A percentile compares a stretch with the other conserved stretches of the same genome.
These are phyloP conservation scores for Ustulina deusta DNA, from an alignment of 2,329 filamentous ascomycete genomes.

Conservation along the genomic window DNA sequence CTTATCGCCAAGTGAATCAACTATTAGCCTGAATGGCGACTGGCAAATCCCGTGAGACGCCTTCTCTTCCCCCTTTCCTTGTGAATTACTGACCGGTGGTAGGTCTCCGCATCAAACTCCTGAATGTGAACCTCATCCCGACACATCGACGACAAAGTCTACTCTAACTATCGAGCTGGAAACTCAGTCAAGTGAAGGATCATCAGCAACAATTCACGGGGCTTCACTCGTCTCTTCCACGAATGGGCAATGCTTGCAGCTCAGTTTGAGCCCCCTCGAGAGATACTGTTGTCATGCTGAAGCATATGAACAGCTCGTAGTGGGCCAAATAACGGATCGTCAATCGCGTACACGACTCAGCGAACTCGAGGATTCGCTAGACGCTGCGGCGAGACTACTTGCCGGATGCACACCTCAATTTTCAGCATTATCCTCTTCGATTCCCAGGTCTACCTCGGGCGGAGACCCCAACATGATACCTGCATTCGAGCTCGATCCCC, in stretches of 20 bases:
- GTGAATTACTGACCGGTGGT: slow-evolving; percentile 11
- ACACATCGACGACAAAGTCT: background rate
- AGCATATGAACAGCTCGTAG: slow-evolving; percentile 41
- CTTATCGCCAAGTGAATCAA: slow-evolving; percentile 37
- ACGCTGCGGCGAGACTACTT: background rate
- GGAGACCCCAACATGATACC: background rate
- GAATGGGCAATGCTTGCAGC: background rate
- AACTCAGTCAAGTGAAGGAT: background rate
- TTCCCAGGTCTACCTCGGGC: background rate
- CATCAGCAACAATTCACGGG: background rate
- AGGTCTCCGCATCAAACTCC: slow-evolving; percentile 3
- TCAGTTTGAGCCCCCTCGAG: slow-evolving; percentile 36
- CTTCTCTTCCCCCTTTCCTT: background rate
- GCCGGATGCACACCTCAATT: background rate
- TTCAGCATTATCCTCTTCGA: slow-evolving; percentile 9
- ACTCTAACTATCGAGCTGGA: background rate
- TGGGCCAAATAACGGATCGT: slow-evolving; percentile 28
- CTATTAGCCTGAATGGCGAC: slow-evolving; percentile 39
- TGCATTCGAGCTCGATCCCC: slow-evolving; percentile 4
- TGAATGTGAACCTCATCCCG: background rate
- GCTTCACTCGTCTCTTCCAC: background rate
- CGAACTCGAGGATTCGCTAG: slow-evolving; percentile 1
- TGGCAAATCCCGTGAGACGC: slow-evolving; percentile 42
- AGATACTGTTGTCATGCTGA: slow-evolving; percentile 41
- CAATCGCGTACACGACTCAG: background rate